A percentile compares a stretch with the other conserved stretches of the same genome.
phyloP scores from a whole-genome alignment of 2,329 filamentous ascomycete species.

The Atkinsonella hypoxylon region DNA sequence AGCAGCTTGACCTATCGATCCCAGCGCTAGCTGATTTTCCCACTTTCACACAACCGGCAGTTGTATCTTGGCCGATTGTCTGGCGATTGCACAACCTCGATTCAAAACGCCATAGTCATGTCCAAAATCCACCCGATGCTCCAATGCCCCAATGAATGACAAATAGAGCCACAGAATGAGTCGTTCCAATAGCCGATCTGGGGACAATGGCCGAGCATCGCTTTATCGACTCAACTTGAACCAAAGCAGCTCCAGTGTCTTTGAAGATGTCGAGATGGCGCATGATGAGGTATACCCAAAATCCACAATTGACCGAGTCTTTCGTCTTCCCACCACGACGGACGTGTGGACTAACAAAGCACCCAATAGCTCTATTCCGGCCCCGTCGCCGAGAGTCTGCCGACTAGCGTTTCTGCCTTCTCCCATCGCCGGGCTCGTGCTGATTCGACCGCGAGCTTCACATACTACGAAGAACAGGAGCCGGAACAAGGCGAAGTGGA shows the following conservation, averaged over 20 bases:
- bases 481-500: slow-evolving; percentile 19
- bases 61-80: not conserved
- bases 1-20: no score
- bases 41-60: not conserved
- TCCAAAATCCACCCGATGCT: not conserved
- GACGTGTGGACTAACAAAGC: not conserved
- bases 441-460: slow-evolving; percentile 79
- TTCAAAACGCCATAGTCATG: not conserved
- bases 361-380: slow-evolving; percentile 64
- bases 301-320: no score
- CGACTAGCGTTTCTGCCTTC: slow-evolving; percentile 86
- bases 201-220: slow-evolving; percentile 2
- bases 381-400: slow-evolving; percentile 90
- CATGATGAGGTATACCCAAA: slow-evolving; percentile 59
- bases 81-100: not conserved
- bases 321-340: not conserved
- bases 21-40: not conserved
- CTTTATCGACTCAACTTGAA: slow-evolving; percentile 55
- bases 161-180: not conserved
- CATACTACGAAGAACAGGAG: slow-evolving; percentile 60
- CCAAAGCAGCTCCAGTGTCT: slow-evolving; percentile 65
- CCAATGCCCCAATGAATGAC: slow-evolving; percentile 2
- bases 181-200: not conserved
- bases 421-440: slow-evolving; percentile 69
- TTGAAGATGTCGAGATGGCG: slow-evolving; percentile 97